Percentiles rank a stretch among this genome's conserved stretches.
These are phyloP conservation scores for Anthracocystis panici-leucophaei DNA, from an alignment of 1,284 basidiomycete genomes.

Conservation along the genomic window DNA sequence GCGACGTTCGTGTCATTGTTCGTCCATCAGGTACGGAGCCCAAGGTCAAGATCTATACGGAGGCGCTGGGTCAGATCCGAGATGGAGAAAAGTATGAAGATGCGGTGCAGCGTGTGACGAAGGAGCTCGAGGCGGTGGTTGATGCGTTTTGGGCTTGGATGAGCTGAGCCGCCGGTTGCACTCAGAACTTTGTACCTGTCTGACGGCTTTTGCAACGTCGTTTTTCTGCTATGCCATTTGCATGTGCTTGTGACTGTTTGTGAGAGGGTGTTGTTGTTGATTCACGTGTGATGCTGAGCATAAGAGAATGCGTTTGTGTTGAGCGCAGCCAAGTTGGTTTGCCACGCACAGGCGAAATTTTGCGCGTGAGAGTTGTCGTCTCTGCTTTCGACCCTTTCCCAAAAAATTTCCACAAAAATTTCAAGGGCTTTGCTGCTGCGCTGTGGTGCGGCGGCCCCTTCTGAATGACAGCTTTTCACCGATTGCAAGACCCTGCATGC, in stretches of 20 bases:
- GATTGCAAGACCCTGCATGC: constrained; percentile 16
- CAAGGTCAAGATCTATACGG: constrained; percentile 64
- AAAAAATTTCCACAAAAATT: too few relatives aligned
- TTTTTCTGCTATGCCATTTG: too few relatives aligned
- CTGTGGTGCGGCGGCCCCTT: not conserved
- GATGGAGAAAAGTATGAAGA: constrained; percentile 43
- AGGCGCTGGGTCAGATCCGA: constrained; percentile 48
- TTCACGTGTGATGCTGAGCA: not conserved
- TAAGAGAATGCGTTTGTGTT: too few relatives aligned
- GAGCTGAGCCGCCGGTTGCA: constrained; percentile 21
- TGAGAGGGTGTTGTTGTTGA: not conserved
- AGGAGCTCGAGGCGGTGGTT: constrained; percentile 49
- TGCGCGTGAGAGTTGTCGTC: constrained; percentile 24
- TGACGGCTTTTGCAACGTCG: not conserved
- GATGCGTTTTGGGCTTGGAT: constrained; percentile 59
- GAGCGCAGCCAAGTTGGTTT: too few relatives aligned
- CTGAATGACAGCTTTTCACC: not conserved
- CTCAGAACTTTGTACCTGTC: not conserved
- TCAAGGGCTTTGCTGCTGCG: not conserved
- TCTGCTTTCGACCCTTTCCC: constrained; percentile 2
- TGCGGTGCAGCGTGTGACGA: constrained; percentile 41
- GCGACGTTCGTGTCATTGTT: constrained; percentile 58
- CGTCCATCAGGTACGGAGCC: constrained; percentile 62
- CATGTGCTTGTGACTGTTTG: not conserved
- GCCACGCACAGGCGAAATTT: constrained; percentile 3